Base-by-base conservation (phyloP, 345 rosid genomes). In the Eucalyptus urophylla region DNA sequence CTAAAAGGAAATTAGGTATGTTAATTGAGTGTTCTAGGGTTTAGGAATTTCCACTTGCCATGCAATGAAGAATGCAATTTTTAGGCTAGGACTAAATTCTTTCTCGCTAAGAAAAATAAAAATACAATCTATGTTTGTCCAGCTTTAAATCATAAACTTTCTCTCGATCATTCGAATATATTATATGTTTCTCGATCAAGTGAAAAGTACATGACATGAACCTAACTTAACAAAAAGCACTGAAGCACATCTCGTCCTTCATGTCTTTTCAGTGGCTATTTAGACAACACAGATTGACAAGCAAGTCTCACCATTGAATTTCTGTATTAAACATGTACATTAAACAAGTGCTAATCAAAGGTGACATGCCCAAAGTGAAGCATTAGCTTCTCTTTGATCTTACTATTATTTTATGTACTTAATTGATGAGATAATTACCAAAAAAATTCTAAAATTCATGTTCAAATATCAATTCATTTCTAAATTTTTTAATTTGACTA, bases 401-500 rank as follows among this genome's bases (percentile, higher is more conserved):
- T 19, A 19, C 2, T 10, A 2, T 72, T 37, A 43, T 72, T 45
- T 37, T 12, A 33, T 37, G 45, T 14, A 19, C 45, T 19, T 11
- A 33, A 72, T 11, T 19, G 25, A 14, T 33, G 7, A 72, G 25
- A 72, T 37, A 72, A 19, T 33, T 72, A 33, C 0, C 0, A 4
- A 72, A 72, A n/a, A 19, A 8, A 3, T 19, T 19, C 2, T 21
- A 19, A 19, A 37, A 76, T 6, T 11, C 19, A 37, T 76, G 0
- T 76, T 11, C 1, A 22, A 0, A 37, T 10, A 24, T 17, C 1
- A 21, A 76, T 33, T 19, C 0, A 21, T 3, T 76, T 1, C 0
- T 76, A 37, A 37, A 72, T 1, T 0, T 11, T 76, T 76, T 1
- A 37, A 21, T 19, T 37, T 37, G 3, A 3, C 5, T 1, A 76